These are phyloP conservation scores for Rhizopogon vinicolor DNA, from an alignment of 768 basidiomycete genomes.

Conservation along the genomic window DNA sequence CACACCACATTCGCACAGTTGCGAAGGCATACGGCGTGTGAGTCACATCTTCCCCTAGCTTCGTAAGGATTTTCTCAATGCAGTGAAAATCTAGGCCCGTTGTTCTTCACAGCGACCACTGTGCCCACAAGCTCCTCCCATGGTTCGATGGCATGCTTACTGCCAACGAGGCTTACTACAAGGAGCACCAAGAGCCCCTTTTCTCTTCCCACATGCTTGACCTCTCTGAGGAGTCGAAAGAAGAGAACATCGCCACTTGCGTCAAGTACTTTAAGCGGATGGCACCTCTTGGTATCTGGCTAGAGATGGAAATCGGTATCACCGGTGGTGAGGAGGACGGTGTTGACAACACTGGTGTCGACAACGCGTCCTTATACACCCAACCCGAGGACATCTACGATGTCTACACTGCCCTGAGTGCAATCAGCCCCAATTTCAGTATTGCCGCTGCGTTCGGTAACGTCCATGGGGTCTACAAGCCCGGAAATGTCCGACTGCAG, in stretches of 20 bases:
- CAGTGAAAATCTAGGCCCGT: slow-evolving; percentile 62
- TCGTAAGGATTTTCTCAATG: slow-evolving; percentile 1
- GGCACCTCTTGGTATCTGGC: slow-evolving; percentile 89
- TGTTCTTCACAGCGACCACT: slow-evolving; percentile 97
- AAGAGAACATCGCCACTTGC: slow-evolving; percentile 92
- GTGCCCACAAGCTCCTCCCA: slow-evolving; percentile 93
- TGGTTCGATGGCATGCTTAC: slow-evolving; percentile 99
- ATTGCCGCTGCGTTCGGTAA: slow-evolving; percentile 99
- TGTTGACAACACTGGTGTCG: slow-evolving; percentile 95
- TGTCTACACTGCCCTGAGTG: slow-evolving; percentile 77
- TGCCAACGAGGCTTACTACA: slow-evolving; percentile 92
- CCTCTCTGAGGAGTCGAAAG: slow-evolving; percentile 88
- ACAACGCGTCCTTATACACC: slow-evolving; percentile 93
- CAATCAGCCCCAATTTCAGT: slow-evolving; percentile 89
- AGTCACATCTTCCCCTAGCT: slow-evolving; percentile 26
- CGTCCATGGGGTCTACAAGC: slow-evolving; percentile 99
- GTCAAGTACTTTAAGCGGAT: slow-evolving; percentile 94
- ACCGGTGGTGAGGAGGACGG: slow-evolving; percentile 99
- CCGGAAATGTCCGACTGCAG: slow-evolving; percentile 92
- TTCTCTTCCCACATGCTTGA: slow-evolving; percentile 99
- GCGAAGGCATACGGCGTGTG: slow-evolving; percentile 92
- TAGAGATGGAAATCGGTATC: slow-evolving; percentile 99
- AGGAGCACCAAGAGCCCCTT: slow-evolving; percentile 78
- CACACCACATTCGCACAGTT: slow-evolving; percentile 84
- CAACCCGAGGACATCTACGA: slow-evolving; percentile 96